phyloP scores from a whole-genome alignment of 179 eudicot species.

The Gypsophila paniculata region DNA sequence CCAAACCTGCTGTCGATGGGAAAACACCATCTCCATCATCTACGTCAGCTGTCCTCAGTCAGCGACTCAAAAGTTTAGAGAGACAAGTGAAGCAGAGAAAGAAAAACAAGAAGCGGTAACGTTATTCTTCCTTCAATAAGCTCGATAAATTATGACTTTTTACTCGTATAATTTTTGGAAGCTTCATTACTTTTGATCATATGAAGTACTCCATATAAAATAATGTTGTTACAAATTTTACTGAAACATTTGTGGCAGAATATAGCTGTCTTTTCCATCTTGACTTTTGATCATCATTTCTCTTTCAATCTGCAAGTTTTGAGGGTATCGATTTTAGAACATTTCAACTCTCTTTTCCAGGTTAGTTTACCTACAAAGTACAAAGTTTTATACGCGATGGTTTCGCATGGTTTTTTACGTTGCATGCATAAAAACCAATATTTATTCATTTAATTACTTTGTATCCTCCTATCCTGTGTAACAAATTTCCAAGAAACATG shows the following conservation, averaged over 20 bases:
- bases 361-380: neutral
- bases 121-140: neutral
- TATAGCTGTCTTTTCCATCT: neutral
- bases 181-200: neutral
- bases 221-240: conserved; percentile 6
- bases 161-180: conserved; percentile 3
- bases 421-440: neutral
- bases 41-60: conserved; percentile 53
- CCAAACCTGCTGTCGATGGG: conserved; percentile 31
- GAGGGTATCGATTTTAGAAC: too few relatives aligned
- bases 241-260: neutral
- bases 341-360: neutral
- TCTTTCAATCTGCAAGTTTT: neutral
- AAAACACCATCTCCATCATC: conserved; percentile 16
- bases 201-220: neutral
- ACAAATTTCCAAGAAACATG: neutral
- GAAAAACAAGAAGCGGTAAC: conserved; percentile 57
- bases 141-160: conserved; percentile 1
- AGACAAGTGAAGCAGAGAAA: conserved; percentile 66
- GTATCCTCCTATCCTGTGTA: neutral
- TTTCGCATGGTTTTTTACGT: neutral
- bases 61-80: conserved; percentile 59
- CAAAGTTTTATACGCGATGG: too few relatives aligned
- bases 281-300: neutral
- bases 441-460: neutral